These are phyloP conservation scores for Arthromyces matolae DNA, from an alignment of 768 basidiomycete species.

Conservation along the genomic window DNA sequence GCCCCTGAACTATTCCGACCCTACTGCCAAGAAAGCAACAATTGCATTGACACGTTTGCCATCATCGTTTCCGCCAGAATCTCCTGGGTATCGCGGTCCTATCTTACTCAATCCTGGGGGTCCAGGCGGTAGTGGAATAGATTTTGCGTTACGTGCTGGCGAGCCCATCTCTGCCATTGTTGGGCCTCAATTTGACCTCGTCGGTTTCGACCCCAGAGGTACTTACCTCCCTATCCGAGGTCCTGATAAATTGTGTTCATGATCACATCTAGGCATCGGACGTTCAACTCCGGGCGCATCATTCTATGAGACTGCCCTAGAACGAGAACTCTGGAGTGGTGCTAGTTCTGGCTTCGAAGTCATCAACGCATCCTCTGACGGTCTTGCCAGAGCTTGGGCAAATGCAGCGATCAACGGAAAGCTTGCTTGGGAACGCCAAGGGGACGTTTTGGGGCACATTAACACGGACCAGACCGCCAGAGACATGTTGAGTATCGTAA, in stretches of 20 bases:
- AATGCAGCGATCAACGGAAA: constrained; percentile 26
- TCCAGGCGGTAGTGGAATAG: constrained; percentile 43
- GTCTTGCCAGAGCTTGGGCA: constrained; percentile 29
- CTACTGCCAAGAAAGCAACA: constrained; percentile 31
- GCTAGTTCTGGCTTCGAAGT: constrained; percentile 1
- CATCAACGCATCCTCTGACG: constrained; percentile 23
- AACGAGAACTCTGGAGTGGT: constrained; percentile 27
- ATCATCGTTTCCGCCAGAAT: constrained; percentile 24
- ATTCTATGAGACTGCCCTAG: constrained; percentile 33
- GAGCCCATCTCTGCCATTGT: constrained; percentile 26
- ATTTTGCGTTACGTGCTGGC: constrained; percentile 21
- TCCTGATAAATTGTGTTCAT: background rate
- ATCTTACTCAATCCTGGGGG: constrained; percentile 48
- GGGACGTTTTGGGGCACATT: constrained; percentile 25
- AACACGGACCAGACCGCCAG: constrained; percentile 36
- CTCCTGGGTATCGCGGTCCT: constrained; percentile 37
- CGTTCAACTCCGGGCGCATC: constrained; percentile 31
- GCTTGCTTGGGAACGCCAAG: constrained; percentile 30
- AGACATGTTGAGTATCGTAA: constrained; percentile 35
- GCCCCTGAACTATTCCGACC: constrained; percentile 42
- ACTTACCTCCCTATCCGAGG: background rate
- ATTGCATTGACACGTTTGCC: constrained; percentile 43
- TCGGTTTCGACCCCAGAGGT: constrained; percentile 48
- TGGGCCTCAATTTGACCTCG: constrained; percentile 42
- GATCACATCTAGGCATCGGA: constrained; percentile 26